Conservation (phyloP, 805 yeast genomes). For the Dipodascus albidus region DNA sequence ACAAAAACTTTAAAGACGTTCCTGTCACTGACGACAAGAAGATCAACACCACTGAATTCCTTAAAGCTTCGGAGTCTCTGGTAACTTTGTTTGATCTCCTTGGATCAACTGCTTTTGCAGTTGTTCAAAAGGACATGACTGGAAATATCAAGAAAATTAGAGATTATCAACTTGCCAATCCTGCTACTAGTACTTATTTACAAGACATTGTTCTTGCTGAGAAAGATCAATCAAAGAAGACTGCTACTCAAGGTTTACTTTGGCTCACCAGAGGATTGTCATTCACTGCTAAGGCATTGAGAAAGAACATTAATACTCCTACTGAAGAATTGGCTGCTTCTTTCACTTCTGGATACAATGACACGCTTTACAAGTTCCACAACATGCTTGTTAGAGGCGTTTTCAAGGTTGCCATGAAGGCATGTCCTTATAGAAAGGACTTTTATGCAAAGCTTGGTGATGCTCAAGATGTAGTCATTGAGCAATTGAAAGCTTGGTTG, state of each 20-base stretch:
- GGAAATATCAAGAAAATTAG: constrained; percentile 77
- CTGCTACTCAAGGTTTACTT: constrained; percentile 81
- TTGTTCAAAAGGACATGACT: constrained; percentile 78
- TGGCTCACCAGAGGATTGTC: constrained; percentile 78
- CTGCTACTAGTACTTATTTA: constrained; percentile 51
- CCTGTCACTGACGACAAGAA: constrained; percentile 46
- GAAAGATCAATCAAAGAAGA: constrained; percentile 46
- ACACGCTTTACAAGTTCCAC: constrained; percentile 74
- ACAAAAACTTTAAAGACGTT: constrained; percentile 65
- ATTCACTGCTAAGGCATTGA: constrained; percentile 84
- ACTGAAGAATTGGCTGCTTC: constrained; percentile 56
- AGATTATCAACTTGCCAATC: constrained; percentile 51
- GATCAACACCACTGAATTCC: constrained; percentile 61
- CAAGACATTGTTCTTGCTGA: constrained; percentile 71
- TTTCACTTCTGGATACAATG: constrained; percentile 74
- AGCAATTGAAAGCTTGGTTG: constrained; percentile 64
- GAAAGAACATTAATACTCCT: constrained; percentile 61
- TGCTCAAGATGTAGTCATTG: constrained; percentile 54
- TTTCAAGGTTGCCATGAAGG: constrained; percentile 89
- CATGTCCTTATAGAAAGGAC: constrained; percentile 83
- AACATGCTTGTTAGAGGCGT: constrained; percentile 73
- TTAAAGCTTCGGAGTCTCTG: constrained; percentile 75
- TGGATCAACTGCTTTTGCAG: constrained; percentile 75
- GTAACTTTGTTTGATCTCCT: constrained; percentile 74
- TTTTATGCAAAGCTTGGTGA: constrained; percentile 74